Evolutionary conservation across 495 filamentous ascomycete species (phyloP).

Genomic region (Talaromyces nanjingensis): DNA sequence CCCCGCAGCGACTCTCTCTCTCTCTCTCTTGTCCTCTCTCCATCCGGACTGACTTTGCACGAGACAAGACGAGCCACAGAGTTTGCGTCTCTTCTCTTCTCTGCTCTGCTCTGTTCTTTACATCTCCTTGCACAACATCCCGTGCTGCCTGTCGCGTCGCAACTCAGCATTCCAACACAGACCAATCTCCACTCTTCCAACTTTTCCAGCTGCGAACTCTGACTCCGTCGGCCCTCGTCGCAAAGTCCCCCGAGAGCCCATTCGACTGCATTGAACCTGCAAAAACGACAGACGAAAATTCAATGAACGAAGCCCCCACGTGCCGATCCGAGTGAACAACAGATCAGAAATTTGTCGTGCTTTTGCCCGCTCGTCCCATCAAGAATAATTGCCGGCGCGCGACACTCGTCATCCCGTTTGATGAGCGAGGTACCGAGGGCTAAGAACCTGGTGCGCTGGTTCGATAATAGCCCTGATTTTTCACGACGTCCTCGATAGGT

Average conservation of each 20-base stretch:
- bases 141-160: background rate
- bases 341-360: background rate
- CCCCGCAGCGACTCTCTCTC: background rate
- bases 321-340: background rate
- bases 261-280: background rate
- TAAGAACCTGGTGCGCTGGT: conserved; percentile 7
- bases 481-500: background rate
- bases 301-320: background rate
- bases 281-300: background rate
- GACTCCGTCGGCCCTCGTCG: background rate
- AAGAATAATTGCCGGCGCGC: background rate
- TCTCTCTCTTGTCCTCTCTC: background rate
- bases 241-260: background rate
- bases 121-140: background rate
- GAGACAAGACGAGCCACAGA: background rate
- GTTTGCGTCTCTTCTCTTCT: background rate
- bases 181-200: background rate
- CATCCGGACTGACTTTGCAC: background rate
- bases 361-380: background rate
- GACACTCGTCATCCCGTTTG: background rate
- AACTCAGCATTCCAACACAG: background rate
- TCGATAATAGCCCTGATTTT: conserved; percentile 2
- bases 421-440: conserved; percentile 3
- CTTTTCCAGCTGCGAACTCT: background rate
- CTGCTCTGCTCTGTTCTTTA: background rate